phyloP scores from a whole-genome alignment of 2,329 filamentous ascomycete genomes.

The Ophiosphaerella herpotricha region DNA sequence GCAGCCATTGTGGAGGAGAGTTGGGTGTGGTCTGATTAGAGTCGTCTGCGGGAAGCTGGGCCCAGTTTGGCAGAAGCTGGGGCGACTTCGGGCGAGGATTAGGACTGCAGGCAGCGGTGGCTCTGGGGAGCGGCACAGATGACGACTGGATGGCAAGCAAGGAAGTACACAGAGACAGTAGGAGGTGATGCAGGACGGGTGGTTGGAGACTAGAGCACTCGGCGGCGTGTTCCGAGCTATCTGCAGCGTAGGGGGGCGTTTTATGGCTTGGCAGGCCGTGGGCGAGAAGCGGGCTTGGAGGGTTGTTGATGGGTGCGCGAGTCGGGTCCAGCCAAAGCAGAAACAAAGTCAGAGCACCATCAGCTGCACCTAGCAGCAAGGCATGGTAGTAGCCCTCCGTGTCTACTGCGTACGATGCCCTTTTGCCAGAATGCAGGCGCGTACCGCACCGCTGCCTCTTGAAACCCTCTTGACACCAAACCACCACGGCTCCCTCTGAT shows the following conservation, averaged over 20 bases:
- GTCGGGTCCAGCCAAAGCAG: conserved; percentile 9
- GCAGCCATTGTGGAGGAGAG: conserved; percentile 65
- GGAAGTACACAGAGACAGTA: conserved; percentile 3
- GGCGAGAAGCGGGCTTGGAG: conserved; percentile 39
- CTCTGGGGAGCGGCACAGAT: conserved; percentile 1
- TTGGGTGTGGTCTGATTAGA: conserved; percentile 28
- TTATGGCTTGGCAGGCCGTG: conserved; percentile 43
- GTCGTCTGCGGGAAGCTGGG: conserved; percentile 21
- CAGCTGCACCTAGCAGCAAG: not conserved
- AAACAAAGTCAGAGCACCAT: not conserved
- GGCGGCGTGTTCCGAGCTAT: conserved; percentile 28
- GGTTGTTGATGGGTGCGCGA: conserved; percentile 21
- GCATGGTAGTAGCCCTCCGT: not conserved
- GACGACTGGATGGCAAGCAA: conserved; percentile 9
- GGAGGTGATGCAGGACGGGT: too few species aligned
- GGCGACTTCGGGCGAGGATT: conserved; percentile 18
- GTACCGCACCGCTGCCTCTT: conserved; percentile 22
- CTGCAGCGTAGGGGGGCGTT: conserved; percentile 42
- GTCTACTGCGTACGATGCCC: not conserved
- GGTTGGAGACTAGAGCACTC: not conserved
- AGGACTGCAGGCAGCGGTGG: conserved; percentile 17
- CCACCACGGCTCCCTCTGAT: conserved; percentile 22
- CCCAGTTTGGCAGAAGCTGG: conserved; percentile 29
- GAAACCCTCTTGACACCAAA: conserved; percentile 33
- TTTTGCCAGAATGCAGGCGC: conserved; percentile 31